phyloP scores from a whole-genome alignment of 768 basidiomycete genomes.

The Boletus edulis region DNA sequence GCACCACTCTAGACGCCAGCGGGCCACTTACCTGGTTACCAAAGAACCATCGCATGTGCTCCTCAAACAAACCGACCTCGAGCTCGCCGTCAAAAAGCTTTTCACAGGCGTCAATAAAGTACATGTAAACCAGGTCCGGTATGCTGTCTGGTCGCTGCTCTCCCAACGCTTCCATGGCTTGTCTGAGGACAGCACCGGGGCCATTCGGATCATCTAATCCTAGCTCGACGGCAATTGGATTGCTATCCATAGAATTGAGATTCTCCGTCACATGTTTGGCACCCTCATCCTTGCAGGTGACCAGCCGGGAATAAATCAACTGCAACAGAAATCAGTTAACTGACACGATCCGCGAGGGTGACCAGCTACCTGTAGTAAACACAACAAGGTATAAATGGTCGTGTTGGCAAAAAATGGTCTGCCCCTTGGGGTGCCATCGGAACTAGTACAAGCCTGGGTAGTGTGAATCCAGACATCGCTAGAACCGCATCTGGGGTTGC shows the following conservation, averaged over 20 bases:
- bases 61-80: slow-evolving; percentile 90
- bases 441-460: slow-evolving; percentile 20
- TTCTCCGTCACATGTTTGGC: slow-evolving; percentile 64
- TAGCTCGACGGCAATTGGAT: slow-evolving; percentile 79
- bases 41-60: slow-evolving; percentile 94
- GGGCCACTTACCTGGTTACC: slow-evolving; percentile 67
- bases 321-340: slow-evolving; percentile 32
- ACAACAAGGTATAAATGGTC: slow-evolving; percentile 86
- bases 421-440: slow-evolving; percentile 35
- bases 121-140: slow-evolving; percentile 78
- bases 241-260: slow-evolving; percentile 64
- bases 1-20: not conserved
- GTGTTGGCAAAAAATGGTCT: slow-evolving; percentile 87
- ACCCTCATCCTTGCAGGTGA: slow-evolving; percentile 82
- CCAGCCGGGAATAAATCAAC: slow-evolving; percentile 86
- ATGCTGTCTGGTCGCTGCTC: slow-evolving; percentile 44
- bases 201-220: slow-evolving; percentile 86
- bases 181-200: slow-evolving; percentile 58
- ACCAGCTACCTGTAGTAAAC: slow-evolving; percentile 73
- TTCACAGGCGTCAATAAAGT: slow-evolving; percentile 87
- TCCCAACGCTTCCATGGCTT: slow-evolving; percentile 62
- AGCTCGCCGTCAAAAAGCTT: slow-evolving; percentile 92
- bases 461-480: slow-evolving; percentile 63
- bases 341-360: slow-evolving; percentile 1
- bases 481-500: slow-evolving; percentile 6